Conservation (phyloP, 2,329 filamentous ascomycete genomes). For the Pseudocercospora musae region DNA sequence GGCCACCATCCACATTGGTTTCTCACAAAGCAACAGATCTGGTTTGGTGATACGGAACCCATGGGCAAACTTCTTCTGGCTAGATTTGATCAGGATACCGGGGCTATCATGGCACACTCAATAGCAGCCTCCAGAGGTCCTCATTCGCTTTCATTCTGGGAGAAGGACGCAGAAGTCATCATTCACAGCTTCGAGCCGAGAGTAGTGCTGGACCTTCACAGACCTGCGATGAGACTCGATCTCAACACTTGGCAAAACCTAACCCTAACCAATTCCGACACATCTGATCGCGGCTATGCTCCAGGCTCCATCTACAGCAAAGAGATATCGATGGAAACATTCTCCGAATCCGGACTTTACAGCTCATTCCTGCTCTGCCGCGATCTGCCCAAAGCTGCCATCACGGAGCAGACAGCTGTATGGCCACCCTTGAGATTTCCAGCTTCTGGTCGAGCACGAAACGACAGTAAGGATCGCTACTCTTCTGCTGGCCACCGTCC, state of each 20-base stretch:
- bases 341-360: conserved; percentile 49
- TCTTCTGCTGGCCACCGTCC: conserved; percentile 50
- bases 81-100: conserved; percentile 70
- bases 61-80: conserved; percentile 71
- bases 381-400: conserved; percentile 44
- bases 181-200: conserved; percentile 49
- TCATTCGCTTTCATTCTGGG: conserved; percentile 61
- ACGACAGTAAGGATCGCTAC: conserved; percentile 46
- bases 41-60: conserved; percentile 75
- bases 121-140: conserved; percentile 63
- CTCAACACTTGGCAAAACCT: conserved; percentile 25
- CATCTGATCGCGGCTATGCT: conserved; percentile 16
- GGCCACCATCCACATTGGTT: conserved; percentile 83
- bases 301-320: conserved; percentile 40
- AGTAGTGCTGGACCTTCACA: conserved; percentile 69
- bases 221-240: conserved; percentile 56
- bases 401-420: conserved; percentile 42
- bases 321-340: conserved; percentile 52
- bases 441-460: conserved; percentile 55
- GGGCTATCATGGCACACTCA: conserved; percentile 76
- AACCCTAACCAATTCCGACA: too few relatives aligned
- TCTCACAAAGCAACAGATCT: conserved; percentile 72
- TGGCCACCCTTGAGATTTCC: conserved; percentile 78
- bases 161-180: conserved; percentile 51
- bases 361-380: conserved; percentile 67